Evolutionary conservation across 352 stramenopile genomes (phyloP).

Genomic region (Phytophthora aleatoria): DNA sequence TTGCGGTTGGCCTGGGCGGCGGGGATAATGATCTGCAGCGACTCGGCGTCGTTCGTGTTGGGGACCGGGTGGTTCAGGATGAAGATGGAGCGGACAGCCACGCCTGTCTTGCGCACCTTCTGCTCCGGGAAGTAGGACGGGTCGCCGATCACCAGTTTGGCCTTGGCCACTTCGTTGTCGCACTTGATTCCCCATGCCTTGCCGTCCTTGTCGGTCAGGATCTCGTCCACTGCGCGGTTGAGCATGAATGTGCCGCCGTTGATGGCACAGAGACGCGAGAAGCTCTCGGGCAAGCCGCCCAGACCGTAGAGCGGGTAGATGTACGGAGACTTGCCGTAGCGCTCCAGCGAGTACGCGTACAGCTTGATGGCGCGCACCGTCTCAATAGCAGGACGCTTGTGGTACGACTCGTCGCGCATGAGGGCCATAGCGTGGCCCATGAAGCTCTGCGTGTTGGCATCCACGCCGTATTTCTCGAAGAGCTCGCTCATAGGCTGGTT

Average conservation of each 20-base stretch:
- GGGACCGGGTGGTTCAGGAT: constrained; percentile 98
- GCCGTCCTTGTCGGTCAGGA: constrained; percentile 93
- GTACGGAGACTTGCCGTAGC: constrained; percentile 98
- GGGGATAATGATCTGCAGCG: constrained; percentile 99
- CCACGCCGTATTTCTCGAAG: constrained; percentile 98
- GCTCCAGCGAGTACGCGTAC: constrained; percentile 98
- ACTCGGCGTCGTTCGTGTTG: constrained; percentile 97
- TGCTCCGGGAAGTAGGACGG: constrained; percentile 97
- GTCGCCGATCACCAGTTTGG: constrained; percentile 98
- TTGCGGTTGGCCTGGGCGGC: constrained; percentile 93
- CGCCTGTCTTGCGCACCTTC: constrained; percentile 93
- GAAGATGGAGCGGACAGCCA: constrained; percentile 98
- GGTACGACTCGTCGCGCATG: constrained; percentile 92
- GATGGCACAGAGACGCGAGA: constrained; percentile 98
- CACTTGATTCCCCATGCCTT: constrained; percentile 93
- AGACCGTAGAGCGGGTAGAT: constrained; percentile 99
- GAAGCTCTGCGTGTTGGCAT: constrained; percentile 98
- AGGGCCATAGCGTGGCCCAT: constrained; percentile 99
- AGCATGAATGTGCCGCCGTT: constrained; percentile 99
- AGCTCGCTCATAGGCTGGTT: constrained; percentile 97
- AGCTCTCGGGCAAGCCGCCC: constrained; percentile 97
- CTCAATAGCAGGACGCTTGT: constrained; percentile 87
- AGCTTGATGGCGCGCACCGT: constrained; percentile 97
- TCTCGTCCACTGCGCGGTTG: constrained; percentile 95
- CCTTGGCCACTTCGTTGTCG: constrained; percentile 96